Evolutionary conservation across 306 rosid genomes (phyloP), one percentile per base, ranked within the genome.

Genomic region (Mimosa bimucronata): DNA sequence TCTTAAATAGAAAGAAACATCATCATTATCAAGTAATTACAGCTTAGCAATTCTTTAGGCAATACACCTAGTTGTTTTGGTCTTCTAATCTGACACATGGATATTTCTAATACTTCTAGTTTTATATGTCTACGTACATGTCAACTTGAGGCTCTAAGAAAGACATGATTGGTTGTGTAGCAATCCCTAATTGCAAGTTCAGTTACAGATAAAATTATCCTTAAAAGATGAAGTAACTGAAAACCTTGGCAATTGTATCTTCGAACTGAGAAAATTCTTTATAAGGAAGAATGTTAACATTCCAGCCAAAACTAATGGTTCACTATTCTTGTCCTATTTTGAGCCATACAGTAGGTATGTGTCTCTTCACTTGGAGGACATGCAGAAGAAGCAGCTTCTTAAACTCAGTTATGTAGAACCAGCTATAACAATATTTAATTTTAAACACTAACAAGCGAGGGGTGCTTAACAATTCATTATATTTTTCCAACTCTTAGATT

Each of bases 11-110:
- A 6, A 23, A 74, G 19, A 16, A 78, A 66, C 52, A 68, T 29
- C 78, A 74, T 64, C 67, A 10, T 44, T 10, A 31, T 72, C 42
- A 12, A 79, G 80, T 15, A 74, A 73, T 62, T 60, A 73, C 26
- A n/a, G 21, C 57, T 46, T 14, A 6, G 52, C 61, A n/a, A 77
- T 52, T 29, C 61, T 70, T 77, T 52, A 40, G 38, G 70, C 74
- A 45, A 70, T 65, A 26, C 25, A 66, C 10, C 31, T 62, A 69
- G 48, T 78, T 53, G 38, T 57, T 65, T 62, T 62, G 57, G 41
- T 78, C 57, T 34, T 71, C 66, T 61, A 69, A 45, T 53, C 19
- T 52, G 16, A 64, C 16, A 71, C 6, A 11, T 26, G 31, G 77
- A 57, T 11, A 71, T 48, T 79, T 75, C 42, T 40, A 5, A 38